Conservation (phyloP, 257 asterid genomes). For the Petunia secreta region DNA sequence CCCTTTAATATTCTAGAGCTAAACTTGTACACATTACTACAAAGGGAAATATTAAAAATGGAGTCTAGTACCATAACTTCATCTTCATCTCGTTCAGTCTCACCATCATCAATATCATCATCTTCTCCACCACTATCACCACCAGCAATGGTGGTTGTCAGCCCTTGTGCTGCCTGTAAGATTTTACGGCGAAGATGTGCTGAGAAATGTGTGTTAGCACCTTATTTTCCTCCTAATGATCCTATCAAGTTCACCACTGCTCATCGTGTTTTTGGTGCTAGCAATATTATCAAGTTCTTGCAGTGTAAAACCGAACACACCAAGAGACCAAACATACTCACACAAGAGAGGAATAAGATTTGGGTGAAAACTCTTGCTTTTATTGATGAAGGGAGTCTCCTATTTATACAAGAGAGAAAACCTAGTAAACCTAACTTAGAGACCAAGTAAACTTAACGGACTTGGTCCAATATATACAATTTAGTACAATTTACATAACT, state of each 20-base stretch:
- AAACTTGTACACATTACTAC: neutral
- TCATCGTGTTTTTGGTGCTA: constrained; percentile 90
- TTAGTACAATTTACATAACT: no score
- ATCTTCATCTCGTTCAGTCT: constrained; percentile 35
- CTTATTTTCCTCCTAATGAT: constrained; percentile 77
- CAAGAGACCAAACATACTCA: no score
- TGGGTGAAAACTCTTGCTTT: no score
- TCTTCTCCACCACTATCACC: constrained; percentile 34
- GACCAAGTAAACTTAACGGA: no score
- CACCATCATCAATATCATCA: constrained; percentile 35
- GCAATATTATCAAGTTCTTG: constrained; percentile 79
- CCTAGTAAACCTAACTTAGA: no score
- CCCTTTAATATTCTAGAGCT: no score
- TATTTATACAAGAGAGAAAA: no score
- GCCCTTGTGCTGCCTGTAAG: constrained; percentile 87
- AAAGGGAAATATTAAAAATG: neutral
- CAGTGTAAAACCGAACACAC: constrained; percentile 36
- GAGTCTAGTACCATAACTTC: constrained; percentile 36
- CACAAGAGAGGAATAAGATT: no score
- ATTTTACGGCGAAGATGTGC: constrained; percentile 68
- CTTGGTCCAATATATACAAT: no score
- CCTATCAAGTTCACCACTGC: constrained; percentile 81
- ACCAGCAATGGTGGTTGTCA: constrained; percentile 38
- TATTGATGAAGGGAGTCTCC: no score
- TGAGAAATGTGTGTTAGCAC: constrained; percentile 78